Percentiles rank a stretch among this genome's conserved stretches.
Conservation (phyloP, 768 basidiomycete species). For the Lactarius trivialis region DNA sequence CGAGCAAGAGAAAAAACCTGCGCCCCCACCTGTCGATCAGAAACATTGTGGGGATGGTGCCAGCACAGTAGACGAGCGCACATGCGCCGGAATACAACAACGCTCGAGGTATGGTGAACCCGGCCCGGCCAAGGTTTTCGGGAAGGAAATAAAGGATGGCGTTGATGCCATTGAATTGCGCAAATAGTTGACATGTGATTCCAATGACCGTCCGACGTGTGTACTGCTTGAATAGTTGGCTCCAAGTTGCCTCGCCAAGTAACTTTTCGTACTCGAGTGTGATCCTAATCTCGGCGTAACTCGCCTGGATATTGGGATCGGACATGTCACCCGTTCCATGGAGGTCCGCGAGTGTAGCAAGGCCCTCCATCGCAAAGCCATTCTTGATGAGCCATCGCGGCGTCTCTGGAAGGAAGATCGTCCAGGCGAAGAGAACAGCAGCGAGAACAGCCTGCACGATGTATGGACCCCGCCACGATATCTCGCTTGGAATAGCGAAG, state of each 20-base stretch:
- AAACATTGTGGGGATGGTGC: conserved; percentile 47
- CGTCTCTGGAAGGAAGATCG: conserved; percentile 45
- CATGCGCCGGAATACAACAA: conserved; percentile 43
- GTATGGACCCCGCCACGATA: conserved; percentile 53
- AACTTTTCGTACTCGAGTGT: conserved; percentile 36
- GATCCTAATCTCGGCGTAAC: conserved; percentile 39
- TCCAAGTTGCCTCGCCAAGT: conserved; percentile 39
- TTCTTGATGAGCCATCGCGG: conserved; percentile 52
- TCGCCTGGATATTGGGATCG: conserved; percentile 37
- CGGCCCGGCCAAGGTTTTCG: conserved; percentile 44
- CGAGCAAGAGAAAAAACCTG: conserved; percentile 42
- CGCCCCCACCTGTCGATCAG: conserved; percentile 50
- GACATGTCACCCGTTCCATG: conserved; percentile 45
- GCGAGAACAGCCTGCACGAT: conserved; percentile 48
- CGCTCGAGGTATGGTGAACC: conserved; percentile 39
- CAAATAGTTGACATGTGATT: conserved; percentile 45
- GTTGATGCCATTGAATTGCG: conserved; percentile 52
- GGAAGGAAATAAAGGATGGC: conserved; percentile 54
- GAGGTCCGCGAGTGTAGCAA: conserved; percentile 49
- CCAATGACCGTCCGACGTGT: conserved; percentile 45
- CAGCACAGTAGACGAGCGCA: conserved; percentile 42
- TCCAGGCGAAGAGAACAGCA: conserved; percentile 40
- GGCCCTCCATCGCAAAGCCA: conserved; percentile 44
- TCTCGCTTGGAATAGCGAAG: conserved; percentile 39
- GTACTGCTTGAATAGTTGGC: conserved; percentile 45